Evolutionary conservation across 768 basidiomycete species (phyloP).

Genomic region (Trichaptum fuscoviolaceum): DNA sequence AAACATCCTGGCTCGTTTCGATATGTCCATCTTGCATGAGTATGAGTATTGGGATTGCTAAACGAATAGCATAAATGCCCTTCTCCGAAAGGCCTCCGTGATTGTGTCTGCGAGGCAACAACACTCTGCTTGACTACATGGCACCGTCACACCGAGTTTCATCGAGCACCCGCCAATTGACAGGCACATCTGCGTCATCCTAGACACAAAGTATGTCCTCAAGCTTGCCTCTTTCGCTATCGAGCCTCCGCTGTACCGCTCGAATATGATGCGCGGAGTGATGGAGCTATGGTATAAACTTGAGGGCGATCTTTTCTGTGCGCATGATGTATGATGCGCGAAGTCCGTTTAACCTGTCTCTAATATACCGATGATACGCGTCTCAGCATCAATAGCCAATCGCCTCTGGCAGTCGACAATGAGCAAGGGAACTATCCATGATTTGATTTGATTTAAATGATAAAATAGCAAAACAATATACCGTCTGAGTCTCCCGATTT

Average conservation of each 20-base stretch:
- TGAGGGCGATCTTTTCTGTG: not conserved
- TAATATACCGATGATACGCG: not conserved
- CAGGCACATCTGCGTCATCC: not conserved
- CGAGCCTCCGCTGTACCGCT: too few relatives aligned
- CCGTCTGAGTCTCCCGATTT: not conserved
- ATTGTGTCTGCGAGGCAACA: not conserved
- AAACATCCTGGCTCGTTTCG: too few relatives aligned
- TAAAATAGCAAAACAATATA: not conserved
- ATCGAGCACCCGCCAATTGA: too few relatives aligned
- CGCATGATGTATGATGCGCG: not conserved
- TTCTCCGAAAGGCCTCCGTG: too few relatives aligned
- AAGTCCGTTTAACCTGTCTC: not conserved
- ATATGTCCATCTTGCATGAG: too few relatives aligned
- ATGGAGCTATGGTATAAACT: not conserved
- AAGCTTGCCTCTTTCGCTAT: not conserved
- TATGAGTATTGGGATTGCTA: too few relatives aligned
- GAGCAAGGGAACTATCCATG: too few relatives aligned
- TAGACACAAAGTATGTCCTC: not conserved
- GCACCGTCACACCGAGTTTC: too few relatives aligned
- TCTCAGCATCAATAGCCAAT: not conserved
- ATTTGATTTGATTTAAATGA: not conserved
- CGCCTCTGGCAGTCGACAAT: too few relatives aligned
- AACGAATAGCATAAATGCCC: too few relatives aligned
- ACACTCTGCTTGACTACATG: too few relatives aligned
- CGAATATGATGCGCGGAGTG: too few relatives aligned